Base-by-base conservation (phyloP, 192 early-diverging fungal species). In the Backusella australiensis region DNA sequence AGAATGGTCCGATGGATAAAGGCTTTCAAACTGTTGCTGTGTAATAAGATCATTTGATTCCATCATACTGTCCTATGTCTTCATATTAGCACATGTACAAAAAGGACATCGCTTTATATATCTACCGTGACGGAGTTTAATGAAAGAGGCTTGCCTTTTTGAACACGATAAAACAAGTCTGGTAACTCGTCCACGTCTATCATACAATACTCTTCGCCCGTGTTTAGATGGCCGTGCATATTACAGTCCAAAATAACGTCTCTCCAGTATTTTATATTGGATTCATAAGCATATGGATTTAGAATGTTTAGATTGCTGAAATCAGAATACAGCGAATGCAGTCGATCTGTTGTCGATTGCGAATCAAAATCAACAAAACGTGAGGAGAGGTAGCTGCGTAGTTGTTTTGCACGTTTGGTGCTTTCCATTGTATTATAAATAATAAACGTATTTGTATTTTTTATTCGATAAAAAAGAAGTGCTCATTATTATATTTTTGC, bases 221-320 rank as follows among this genome's bases (percentile, higher is more conserved):
- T 44, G 4, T 42, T 44, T 21, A 78, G 41, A 52, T 69, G 69
- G 0, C 85, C 82, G 26, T 83, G 79, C 6, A 80, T 66, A 34
- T 77, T 74, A 4, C 82, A 78, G 23, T 81, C 78, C 1, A 86
- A 71, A 23, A 86, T 78, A 39, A 83, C 82, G 1, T 74, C 46
- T 21, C 80, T 71, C 85, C 85, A 86, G 71, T 81, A 86, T 11
- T 46, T 69, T 7, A 81, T 52, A 32, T 86, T 86, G 36, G 85
- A 78, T 17, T 86, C 82, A 29, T 86, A 84, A 32, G 79, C 85
- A 29, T 77, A 84, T 0, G 76, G 71, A 49, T 86, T 86, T 21
- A 82, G 80, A 34, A 80, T 81, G 34, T 82, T 80, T 36, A 86
- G 65, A 29, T 80, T 84, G 63, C 78, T 73, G 35, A 86, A 86